These are phyloP conservation scores for Microcos paniculata DNA, from an alignment of 345 rosid genomes.

Conservation along the genomic window DNA sequence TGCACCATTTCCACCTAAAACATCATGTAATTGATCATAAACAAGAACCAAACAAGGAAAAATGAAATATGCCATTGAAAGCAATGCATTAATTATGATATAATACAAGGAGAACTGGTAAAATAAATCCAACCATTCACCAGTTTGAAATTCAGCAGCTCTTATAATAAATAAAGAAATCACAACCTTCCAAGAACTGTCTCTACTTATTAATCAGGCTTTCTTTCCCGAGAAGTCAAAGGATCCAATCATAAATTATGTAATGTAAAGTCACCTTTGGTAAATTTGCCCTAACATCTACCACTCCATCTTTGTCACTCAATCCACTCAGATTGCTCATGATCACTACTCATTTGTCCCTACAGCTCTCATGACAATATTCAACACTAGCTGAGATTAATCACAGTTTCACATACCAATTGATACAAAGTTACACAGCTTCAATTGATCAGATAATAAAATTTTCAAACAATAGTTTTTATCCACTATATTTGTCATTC, in stretches of 20 bases:
- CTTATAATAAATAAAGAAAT: neutral
- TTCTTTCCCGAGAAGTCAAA: neutral
- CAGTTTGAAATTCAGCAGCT: neutral
- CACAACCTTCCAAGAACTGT: neutral
- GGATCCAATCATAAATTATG: neutral
- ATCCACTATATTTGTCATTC: neutral
- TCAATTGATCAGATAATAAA: neutral
- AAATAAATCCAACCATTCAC: neutral
- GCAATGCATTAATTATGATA: neutral
- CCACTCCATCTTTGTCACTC: neutral
- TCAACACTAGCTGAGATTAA: neutral
- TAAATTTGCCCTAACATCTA: neutral
- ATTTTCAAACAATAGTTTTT: neutral
- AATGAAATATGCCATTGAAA: neutral
- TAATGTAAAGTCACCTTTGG: neutral
- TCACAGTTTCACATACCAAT: neutral
- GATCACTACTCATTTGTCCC: neutral
- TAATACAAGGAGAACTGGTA: neutral
- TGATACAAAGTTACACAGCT: neutral
- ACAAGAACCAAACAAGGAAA: slow-evolving; percentile 20
- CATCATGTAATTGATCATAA: slow-evolving; percentile 15
- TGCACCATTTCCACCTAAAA: slow-evolving; percentile 95
- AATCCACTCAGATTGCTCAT: neutral
- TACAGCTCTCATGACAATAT: neutral
- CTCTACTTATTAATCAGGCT: neutral